Evolutionary conservation across 202 grass and related monocot species (phyloP), one percentile per base, ranked within the genome.

Genomic region (Elaeis oleifera): DNA sequence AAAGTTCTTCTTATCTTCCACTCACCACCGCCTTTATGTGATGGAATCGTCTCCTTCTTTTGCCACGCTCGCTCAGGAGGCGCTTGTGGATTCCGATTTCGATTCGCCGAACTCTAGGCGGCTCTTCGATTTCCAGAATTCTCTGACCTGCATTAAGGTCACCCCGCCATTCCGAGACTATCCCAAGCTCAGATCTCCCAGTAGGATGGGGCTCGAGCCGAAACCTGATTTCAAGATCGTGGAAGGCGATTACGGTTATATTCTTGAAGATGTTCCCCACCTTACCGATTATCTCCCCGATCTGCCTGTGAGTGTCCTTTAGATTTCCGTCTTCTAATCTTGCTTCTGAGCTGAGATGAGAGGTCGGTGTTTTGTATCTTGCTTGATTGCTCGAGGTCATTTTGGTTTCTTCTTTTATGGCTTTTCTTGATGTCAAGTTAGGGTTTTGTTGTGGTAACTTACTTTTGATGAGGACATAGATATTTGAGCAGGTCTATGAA

Each of bases 241-340:
- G 18, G 26, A 56, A 44, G 65, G 51, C 4, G 26, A 68, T 27
- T 5, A 23, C 65, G 65, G 65, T 17, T 68, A 68, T 53, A 53
- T 68, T 22, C 65, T 68, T 1, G 65, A 68, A 27, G 65, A 68
- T 16, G 65, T 68, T 7, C 65, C 65, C 9, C 65, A 68, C 53
- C 24, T 68, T 18, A 21, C 27, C 18, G 65, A 68, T 23, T 68
- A 56, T 53, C 65, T 68, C 4, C 18, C 65, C 13, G 28, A 39
- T 56, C 36, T 68, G 28, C 52, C 51, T 0, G 65, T 68, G 65
- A 68, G 65, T 36, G 28, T 31, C 28, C 16, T 18, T 31, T 21
- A 3, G 15, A 20, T 52, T 53, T 7, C 3, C 21, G 51, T 21
- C 53, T 4, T 16, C 26, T 44, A 44, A 44, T 64, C 21, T 59